These are phyloP conservation scores for Ascochyta viciae-villosae DNA, from an alignment of 2,329 filamentous ascomycete species.

Conservation along the genomic window DNA sequence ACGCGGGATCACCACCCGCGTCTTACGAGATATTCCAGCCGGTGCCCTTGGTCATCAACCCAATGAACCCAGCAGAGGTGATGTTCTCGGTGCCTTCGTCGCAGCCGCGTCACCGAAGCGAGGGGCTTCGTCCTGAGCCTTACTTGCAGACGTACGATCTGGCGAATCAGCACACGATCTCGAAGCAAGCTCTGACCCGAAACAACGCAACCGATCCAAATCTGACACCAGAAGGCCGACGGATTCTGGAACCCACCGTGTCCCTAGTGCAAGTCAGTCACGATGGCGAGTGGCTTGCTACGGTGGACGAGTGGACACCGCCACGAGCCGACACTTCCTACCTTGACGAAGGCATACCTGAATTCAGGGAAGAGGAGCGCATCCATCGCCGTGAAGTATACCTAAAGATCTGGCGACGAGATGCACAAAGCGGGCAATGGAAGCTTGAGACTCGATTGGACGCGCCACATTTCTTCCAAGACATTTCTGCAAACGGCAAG, in stretches of 20 bases:
- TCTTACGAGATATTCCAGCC: conserved; percentile 32
- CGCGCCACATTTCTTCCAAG: conserved; percentile 71
- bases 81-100: conserved; percentile 61
- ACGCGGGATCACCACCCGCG: conserved; percentile 25
- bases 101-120: conserved; percentile 48
- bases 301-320: conserved; percentile 89
- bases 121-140: conserved; percentile 55
- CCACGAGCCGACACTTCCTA: conserved; percentile 71
- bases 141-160: conserved; percentile 88
- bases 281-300: conserved; percentile 89
- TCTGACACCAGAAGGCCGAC: conserved; percentile 72
- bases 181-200: conserved; percentile 86
- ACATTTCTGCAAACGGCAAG: conserved; percentile 56
- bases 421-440: conserved; percentile 63
- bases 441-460: conserved; percentile 84
- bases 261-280: conserved; percentile 76
- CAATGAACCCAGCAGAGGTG: conserved; percentile 50
- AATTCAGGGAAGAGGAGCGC: conserved; percentile 54
- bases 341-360: conserved; percentile 53
- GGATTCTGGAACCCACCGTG: conserved; percentile 79
- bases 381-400: conserved; percentile 71
- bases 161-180: conserved; percentile 76
- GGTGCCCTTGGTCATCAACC: conserved; percentile 52
- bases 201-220: conserved; percentile 87
- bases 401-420: conserved; percentile 89